Evolutionary conservation across 192 early-diverging fungal genomes (phyloP), one percentile per base, ranked within the genome.

Genomic region (Gamsiella multidivaricata): DNA sequence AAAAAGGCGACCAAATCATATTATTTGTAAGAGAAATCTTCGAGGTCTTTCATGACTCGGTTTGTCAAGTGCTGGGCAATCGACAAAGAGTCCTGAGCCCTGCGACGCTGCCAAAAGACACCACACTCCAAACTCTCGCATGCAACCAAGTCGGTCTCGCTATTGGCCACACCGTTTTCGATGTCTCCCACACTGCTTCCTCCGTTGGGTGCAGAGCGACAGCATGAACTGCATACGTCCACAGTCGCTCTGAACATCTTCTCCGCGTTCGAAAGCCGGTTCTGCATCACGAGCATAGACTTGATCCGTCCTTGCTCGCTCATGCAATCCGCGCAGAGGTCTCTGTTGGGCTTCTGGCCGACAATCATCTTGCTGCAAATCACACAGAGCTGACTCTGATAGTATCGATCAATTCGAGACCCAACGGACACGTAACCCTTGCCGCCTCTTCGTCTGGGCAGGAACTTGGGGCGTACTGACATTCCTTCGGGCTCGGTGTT

Each of bases 321-420:
- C 0, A 14, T 45, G 43, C 74, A 78, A 3, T 69, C 74, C 0
- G 46, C 36, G 26, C 74, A 78, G 3, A 78, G 46, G 15, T 61
- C 50, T 47, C 39, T 25, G 39, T 41, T 54, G 26, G 37, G 31
- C 42, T n/a, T 47, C 28, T 66, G 62, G 25, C 70, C 49, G 31
- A 65, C 58, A 32, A 83, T 79, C 33, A 82, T 26, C 51, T 86
- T 81, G 31, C 79, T 45, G 68, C 93, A 94, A 9, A 91, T 70
- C 0, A 86, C 14, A 68, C 93, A 94, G 33, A 88, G 83, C 25
- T 82, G 80, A 25, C 90, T 84, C 45, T 80, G 75, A 61, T 93
- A 94, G 73, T 88, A 94, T 29, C 88, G 86, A 53, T 94, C 93
- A 45, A 94, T 92, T 15, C 87, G 80, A 26, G 64, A 67, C 8